Evolutionary conservation across 2,329 filamentous ascomycete species (phyloP).

Genomic region (Alternaria sp.): DNA sequence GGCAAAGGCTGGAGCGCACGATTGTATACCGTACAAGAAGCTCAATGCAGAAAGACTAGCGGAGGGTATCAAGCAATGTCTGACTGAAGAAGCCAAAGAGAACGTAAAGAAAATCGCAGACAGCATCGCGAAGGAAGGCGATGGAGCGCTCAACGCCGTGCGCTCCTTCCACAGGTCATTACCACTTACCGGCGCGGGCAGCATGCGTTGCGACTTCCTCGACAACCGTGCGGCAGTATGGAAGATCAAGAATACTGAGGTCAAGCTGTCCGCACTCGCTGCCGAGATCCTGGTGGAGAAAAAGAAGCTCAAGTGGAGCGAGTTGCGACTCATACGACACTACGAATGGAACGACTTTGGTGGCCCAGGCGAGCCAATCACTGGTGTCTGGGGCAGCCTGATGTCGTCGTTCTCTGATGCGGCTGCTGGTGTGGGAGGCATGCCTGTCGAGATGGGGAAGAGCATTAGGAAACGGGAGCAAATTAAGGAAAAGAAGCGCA

Average conservation of each 20-base stretch:
- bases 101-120: slow-evolving; percentile 67
- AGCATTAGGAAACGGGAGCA: slow-evolving; percentile 62
- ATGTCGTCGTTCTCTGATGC: slow-evolving; percentile 65
- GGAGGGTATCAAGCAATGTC: slow-evolving; percentile 72
- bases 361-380: slow-evolving; percentile 75
- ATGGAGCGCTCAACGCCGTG: slow-evolving; percentile 74
- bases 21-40: slow-evolving; percentile 70
- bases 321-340: slow-evolving; percentile 68
- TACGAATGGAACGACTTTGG: slow-evolving; percentile 80
- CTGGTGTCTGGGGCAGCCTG: slow-evolving; percentile 68
- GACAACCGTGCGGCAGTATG: slow-evolving; percentile 69
- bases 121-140: slow-evolving; percentile 66
- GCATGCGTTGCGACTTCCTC: slow-evolving; percentile 71
- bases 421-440: slow-evolving; percentile 67
- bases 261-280: slow-evolving; percentile 68
- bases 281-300: slow-evolving; percentile 69
- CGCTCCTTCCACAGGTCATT: slow-evolving; percentile 69
- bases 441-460: slow-evolving; percentile 68
- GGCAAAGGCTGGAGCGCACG: slow-evolving; percentile 68
- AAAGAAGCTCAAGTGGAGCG: slow-evolving; percentile 68
- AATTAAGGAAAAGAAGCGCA: slow-evolving; percentile 57
- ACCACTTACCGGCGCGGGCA: slow-evolving; percentile 51
- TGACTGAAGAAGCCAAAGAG: slow-evolving; percentile 65
- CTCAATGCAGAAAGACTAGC: slow-evolving; percentile 69
- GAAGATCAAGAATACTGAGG: slow-evolving; percentile 66